Percentiles rank a stretch among this genome's conserved stretches.
These are phyloP conservation scores for Nigrograna mackinnonii DNA, from an alignment of 2,329 filamentous ascomycete species.

Conservation along the genomic window DNA sequence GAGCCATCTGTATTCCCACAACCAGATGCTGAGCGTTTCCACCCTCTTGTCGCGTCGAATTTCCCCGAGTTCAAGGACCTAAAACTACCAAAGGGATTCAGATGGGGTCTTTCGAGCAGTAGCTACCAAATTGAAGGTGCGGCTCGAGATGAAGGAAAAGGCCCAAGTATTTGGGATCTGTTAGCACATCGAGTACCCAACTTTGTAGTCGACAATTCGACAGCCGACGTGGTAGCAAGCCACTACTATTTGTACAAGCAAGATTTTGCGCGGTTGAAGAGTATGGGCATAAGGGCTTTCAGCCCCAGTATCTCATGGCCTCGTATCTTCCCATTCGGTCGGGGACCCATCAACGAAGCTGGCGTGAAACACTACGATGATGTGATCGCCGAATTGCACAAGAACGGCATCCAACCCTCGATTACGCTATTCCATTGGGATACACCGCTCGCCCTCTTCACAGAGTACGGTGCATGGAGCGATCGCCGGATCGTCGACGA, in stretches of 20 bases:
- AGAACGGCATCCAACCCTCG: slow-evolving; percentile 37
- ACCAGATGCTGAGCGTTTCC: slow-evolving; percentile 42
- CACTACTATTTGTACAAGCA: slow-evolving; percentile 50
- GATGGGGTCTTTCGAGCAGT: slow-evolving; percentile 46
- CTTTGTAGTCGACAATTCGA: slow-evolving; percentile 45
- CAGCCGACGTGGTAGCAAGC: slow-evolving; percentile 45
- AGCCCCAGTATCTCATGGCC: slow-evolving; percentile 44
- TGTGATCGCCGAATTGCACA: slow-evolving; percentile 40
- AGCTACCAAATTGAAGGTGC: slow-evolving; percentile 50
- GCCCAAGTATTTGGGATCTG: slow-evolving; percentile 49
- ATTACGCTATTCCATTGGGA: slow-evolving; percentile 49
- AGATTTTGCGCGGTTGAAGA: slow-evolving; percentile 43
- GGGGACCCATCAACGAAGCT: slow-evolving; percentile 39
- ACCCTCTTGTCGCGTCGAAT: slow-evolving; percentile 46
- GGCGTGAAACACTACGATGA: slow-evolving; percentile 45
- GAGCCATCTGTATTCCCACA: slow-evolving; percentile 44
- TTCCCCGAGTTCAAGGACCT: slow-evolving; percentile 33
- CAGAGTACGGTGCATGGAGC: slow-evolving; percentile 47
- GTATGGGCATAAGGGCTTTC: slow-evolving; percentile 35
- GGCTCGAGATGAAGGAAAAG: slow-evolving; percentile 46
- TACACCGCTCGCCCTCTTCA: slow-evolving; percentile 46
- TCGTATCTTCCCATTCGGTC: slow-evolving; percentile 43
- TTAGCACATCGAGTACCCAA: slow-evolving; percentile 46
- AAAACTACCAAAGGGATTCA: slow-evolving; percentile 47
- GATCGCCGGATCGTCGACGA: slow-evolving; percentile 44